Base-by-base conservation (phyloP, 371 early-diverging fungal genomes). In the Batrachochytrium dendrobatidis region DNA sequence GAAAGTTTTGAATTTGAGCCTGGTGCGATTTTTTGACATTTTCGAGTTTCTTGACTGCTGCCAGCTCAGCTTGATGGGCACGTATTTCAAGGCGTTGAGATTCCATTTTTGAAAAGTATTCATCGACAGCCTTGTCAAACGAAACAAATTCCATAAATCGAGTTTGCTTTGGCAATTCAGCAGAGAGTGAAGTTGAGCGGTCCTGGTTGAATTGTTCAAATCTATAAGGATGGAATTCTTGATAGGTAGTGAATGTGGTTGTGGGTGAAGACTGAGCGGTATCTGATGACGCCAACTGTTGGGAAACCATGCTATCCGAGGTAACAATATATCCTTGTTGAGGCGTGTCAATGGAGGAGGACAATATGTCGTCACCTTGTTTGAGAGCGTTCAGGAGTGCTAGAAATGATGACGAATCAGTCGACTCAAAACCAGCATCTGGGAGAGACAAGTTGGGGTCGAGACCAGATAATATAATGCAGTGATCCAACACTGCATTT, bases 31-130 rank as follows among this genome's bases (percentile, higher is more conserved):
- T 73, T 62, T 84, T 80, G 28, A 92, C 89, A 26, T 83, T 77
- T 24, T 89, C 90, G 30, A 97, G 68, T 65, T 94, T 94, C 64
- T 88, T 88, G 49, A 75, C 64, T 0, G 92, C 92, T 31, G 83
- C 80, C 34, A 55, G 8, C 7, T 87, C 82, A 67, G 91, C 92
- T 64, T 81, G 66, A 8, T 81, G 79, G 18, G 84, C 82, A 58
- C 85, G 85, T 46, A 86, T 52, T 25, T 82, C 82, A 6, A 91
- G 65, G 58, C 84, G 84, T 67, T 92, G 93, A n/a, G 88, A 77
- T 69, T 98, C 98, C 30, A 92, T 80, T 10, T 86, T 82, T 0
- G 92, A 91, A 63, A 86, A 97, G 72, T 87, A 98, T 54, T 89
- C 86, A 64, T 98, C 98, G 0, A 91, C 92, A 0, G 92, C 87